Conservation (phyloP, 805 yeast genomes). For the Ogataea nakhonphanomensis region DNA sequence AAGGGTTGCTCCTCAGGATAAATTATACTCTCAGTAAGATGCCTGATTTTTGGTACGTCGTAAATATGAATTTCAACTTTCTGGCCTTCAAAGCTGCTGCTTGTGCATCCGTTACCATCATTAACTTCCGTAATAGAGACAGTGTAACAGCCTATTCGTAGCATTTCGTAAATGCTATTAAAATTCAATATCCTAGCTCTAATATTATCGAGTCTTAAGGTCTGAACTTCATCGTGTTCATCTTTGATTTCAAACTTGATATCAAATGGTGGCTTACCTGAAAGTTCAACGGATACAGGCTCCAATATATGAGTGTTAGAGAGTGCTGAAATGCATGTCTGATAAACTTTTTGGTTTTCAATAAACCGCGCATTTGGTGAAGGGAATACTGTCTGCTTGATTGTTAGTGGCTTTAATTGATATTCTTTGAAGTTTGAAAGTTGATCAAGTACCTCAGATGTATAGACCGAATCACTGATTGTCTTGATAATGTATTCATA, state of each 20-base stretch:
- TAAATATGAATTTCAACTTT: constrained; percentile 55
- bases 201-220: constrained; percentile 43
- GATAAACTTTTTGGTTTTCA: constrained; percentile 17
- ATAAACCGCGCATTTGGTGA: constrained; percentile 52
- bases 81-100: constrained; percentile 37
- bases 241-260: constrained; percentile 57
- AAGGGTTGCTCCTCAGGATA: constrained; percentile 20
- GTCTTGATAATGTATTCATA: constrained; percentile 59
- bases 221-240: constrained; percentile 51
- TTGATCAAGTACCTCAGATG: constrained; percentile 35
- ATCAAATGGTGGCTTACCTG: constrained; percentile 61
- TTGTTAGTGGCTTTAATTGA: constrained; percentile 31
- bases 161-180: constrained; percentile 43
- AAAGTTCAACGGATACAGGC: constrained; percentile 52
- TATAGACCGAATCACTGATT: constrained; percentile 64
- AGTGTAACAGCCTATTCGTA: constrained; percentile 68
- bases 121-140: constrained; percentile 53
- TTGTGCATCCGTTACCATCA: constrained; percentile 70
- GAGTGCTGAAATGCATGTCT: constrained; percentile 31
- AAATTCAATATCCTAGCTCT: constrained; percentile 36
- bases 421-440: constrained; percentile 24
- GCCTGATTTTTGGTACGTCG: constrained; percentile 68
- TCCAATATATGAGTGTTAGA: constrained; percentile 31
- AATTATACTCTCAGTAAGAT: constrained; percentile 34
- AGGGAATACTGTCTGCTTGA: constrained; percentile 53